These are phyloP conservation scores for Chionographis japonica DNA, from an alignment of 106 monocot species.

Conservation along the genomic window DNA sequence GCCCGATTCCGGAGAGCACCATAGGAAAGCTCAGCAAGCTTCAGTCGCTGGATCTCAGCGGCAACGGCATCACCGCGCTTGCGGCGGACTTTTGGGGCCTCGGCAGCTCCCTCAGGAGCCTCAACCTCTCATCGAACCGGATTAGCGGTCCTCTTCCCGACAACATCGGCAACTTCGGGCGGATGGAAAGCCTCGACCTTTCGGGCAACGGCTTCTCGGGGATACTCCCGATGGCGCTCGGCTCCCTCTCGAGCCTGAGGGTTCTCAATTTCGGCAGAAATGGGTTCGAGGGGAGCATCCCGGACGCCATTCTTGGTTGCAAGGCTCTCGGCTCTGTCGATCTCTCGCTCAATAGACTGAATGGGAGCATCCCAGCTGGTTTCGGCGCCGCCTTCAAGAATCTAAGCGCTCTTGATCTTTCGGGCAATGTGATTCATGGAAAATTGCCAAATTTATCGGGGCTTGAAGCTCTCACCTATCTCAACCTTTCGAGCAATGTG, in stretches of 20 bases:
- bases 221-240: conserved; percentile 36
- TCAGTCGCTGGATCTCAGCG: conserved; percentile 59
- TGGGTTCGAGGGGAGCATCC: conserved; percentile 44
- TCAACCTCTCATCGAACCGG: conserved; percentile 67
- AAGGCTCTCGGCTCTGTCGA: conserved; percentile 29
- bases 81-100: conserved; percentile 71
- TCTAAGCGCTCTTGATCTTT: conserved; percentile 38
- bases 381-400: conserved; percentile 21
- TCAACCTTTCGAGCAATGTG: conserved; percentile 70
- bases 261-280: conserved; percentile 48
- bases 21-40: conserved; percentile 72
- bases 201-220: conserved; percentile 58
- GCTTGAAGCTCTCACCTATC: conserved; percentile 34
- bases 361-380: conserved; percentile 28
- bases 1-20: conserved; percentile 72
- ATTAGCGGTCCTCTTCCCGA: conserved; percentile 58
- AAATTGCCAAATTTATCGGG: conserved; percentile 42
- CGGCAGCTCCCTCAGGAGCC: conserved; percentile 41
- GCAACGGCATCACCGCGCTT: conserved; percentile 47
- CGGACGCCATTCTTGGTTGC: conserved; percentile 43
- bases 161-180: conserved; percentile 71
- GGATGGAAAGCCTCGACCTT: conserved; percentile 56
- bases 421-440: conserved; percentile 44
- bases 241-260: conserved; percentile 27
- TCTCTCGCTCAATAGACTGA: conserved; percentile 47